Evolutionary conservation across 169 alveolate genomes (phyloP).

Genomic region (Plasmodium inui): DNA sequence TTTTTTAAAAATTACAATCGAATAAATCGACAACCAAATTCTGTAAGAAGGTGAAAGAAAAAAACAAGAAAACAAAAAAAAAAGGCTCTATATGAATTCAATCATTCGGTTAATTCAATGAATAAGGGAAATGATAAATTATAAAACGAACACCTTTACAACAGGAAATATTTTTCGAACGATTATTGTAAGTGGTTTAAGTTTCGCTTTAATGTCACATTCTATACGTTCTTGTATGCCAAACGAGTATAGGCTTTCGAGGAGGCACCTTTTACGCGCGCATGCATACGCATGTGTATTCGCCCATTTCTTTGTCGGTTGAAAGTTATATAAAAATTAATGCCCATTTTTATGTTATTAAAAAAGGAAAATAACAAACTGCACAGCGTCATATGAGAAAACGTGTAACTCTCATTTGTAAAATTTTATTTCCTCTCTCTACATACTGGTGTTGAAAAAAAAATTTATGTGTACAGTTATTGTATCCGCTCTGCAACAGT

Average conservation of each 20-base stretch:
- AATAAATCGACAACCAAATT: slow-evolving; percentile 31
- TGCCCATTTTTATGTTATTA: neutral
- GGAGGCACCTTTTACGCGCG: neutral
- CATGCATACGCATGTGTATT: neutral
- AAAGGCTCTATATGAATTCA: neutral
- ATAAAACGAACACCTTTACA: neutral
- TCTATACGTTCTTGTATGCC: neutral
- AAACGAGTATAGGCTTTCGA: neutral
- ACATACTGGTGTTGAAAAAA: neutral
- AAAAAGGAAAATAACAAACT: neutral
- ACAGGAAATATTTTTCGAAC: neutral
- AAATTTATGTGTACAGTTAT: neutral
- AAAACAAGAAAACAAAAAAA: neutral
- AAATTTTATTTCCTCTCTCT: neutral
- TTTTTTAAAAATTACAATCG: slow-evolving; percentile 24
- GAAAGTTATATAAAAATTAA: neutral
- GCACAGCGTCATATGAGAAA: neutral
- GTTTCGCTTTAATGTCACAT: neutral
- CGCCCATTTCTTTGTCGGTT: neutral
- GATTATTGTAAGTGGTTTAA: neutral
- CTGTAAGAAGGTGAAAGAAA: neutral
- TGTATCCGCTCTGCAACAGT: neutral
- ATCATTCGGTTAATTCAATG: neutral
- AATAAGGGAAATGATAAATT: neutral
- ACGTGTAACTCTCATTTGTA: neutral